Evolutionary conservation across 2,329 filamentous ascomycete genomes (phyloP), one percentile per base, ranked within the genome.

Genomic region (Beauveria brongniartii): DNA sequence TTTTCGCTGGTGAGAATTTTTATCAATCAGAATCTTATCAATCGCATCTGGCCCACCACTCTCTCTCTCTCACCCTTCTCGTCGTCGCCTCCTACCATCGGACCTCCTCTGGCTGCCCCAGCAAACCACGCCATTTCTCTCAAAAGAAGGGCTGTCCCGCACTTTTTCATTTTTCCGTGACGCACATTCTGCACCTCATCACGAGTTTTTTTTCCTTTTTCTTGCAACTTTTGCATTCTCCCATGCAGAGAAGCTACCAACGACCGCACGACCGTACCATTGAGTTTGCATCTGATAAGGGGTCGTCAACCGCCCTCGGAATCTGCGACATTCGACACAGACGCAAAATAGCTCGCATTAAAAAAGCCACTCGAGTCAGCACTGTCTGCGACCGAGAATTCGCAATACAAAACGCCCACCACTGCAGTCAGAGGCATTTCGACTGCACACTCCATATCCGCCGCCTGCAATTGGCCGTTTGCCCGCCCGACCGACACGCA

Each of bases 31-130:
- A 40, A 61, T 56, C 73, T 76, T 75, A 76, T 76, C 74, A 76
- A 76, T 76, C 74, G 70, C 72, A 78, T 78, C 76, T 78, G 67
- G 64, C 66, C 70, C 71, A 71, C 57, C 50, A 20, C 24, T 16
- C n/a, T 9, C 34, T 9, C 34, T 40, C 24, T 30, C 55, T 37
- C 48, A 16, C 41, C 47, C 34, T 43, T 59, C 26, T 50, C 40
- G 55, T 58, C 40, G 14, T 37, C 48, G 48, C 46, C 61, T 56
- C 61, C 60, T 61, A 53, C 59, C 47, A 61, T 61, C 59, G 59
- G 60, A 62, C 20, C 58, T 62, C 34, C 53, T 57, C 24, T 58
- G 41, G 44, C 56, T 46, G 22, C 58, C 58, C 50, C 43, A 48
- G 58, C 6, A 48, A 40, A 41, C 28, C 51, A 22, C 53, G 46